phyloP scores from a whole-genome alignment of 805 yeast genomes.

The Candida ovalis region DNA sequence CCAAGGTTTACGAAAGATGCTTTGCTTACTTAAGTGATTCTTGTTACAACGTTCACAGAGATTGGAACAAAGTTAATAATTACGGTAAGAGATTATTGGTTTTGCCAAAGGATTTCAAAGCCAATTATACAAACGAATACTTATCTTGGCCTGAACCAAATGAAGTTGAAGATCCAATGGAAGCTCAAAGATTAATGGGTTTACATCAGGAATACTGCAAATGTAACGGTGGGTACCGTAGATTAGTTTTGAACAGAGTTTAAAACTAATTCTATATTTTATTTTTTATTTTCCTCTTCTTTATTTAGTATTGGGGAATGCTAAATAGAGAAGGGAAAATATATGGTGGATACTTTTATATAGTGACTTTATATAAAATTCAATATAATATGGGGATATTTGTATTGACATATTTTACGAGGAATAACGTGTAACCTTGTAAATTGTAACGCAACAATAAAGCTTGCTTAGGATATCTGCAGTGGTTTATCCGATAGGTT shows the following conservation, averaged over 20 bases:
- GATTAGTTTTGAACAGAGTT: constrained; percentile 32
- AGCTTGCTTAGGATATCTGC: not conserved
- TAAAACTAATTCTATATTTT: not conserved
- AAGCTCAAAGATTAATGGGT: constrained; percentile 46
- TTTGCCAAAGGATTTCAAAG: constrained; percentile 43
- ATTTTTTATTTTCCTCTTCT: not conserved
- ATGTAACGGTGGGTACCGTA: constrained; percentile 45
- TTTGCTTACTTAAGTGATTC: constrained; percentile 53
- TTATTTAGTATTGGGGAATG: not conserved
- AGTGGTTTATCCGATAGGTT: no score
- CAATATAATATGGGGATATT: constrained; percentile 3
- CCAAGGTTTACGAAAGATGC: constrained; percentile 48
- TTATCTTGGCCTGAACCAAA: constrained; percentile 47
- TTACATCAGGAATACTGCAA: constrained; percentile 44
- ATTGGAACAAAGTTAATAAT: constrained; percentile 53
- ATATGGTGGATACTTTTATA: not conserved
- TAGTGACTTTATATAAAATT: not conserved
- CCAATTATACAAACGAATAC: constrained; percentile 50
- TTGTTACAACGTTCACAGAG: constrained; percentile 50
- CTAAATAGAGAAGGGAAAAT: not conserved
- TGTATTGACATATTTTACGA: not conserved
- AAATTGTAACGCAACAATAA: not conserved
- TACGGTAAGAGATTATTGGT: constrained; percentile 53
- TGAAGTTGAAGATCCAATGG: constrained; percentile 43
- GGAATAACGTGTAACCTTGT: no score